Base-by-base conservation (phyloP, 2,329 filamentous ascomycete species). In the Exophiala oligosperma region DNA sequence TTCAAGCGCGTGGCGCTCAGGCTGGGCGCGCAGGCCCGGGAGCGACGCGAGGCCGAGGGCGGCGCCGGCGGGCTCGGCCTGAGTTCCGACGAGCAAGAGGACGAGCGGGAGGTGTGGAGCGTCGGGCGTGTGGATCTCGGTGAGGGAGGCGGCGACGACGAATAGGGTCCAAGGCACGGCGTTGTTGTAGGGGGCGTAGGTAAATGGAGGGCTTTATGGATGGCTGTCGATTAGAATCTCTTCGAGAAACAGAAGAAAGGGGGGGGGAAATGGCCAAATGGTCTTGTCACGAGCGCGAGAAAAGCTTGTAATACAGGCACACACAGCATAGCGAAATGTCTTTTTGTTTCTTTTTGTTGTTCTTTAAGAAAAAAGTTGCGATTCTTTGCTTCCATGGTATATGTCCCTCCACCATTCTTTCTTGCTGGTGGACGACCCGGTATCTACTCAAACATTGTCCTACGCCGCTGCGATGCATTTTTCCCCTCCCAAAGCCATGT, bases 81-180 rank as follows among this genome's bases (percentile, higher is more conserved):
- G 68, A 90, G 88, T 35, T 92, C 90, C 70, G 94, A 99, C 73
- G 94, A 99, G 77, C 79, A 86, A 32, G 94, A 99, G 70, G 94
- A 99, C 75, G 91, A 97, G 79, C 88, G 85, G 74, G 94, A 99
- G 78, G 87, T 99, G 62, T 96, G 92, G 92, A 94, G 90, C 72
- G 89, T 99, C 50, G 94, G 94, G 4, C 92, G 89, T 75, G 86
- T 96, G 50, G 93, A 97, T 71, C 77, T 92, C 48, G 88, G 84
- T 7, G 65, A 60, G 28, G 40, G 40, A 5, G 52, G 48, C 14
- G 52, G 23, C 23, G 52, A 50, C 7, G 57, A 63, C 40, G 48
- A 32, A 1, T 43, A 23, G 21, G 14, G 17, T 17, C 17, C 17
- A 17, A 17, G 17, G 17, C 17, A 17, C 17, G 17, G 17, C 1